A percentile compares a stretch with the other conserved stretches of the same genome.
phyloP scores from a whole-genome alignment of 768 basidiomycete species.

The Termitomyces eurrhizus region DNA sequence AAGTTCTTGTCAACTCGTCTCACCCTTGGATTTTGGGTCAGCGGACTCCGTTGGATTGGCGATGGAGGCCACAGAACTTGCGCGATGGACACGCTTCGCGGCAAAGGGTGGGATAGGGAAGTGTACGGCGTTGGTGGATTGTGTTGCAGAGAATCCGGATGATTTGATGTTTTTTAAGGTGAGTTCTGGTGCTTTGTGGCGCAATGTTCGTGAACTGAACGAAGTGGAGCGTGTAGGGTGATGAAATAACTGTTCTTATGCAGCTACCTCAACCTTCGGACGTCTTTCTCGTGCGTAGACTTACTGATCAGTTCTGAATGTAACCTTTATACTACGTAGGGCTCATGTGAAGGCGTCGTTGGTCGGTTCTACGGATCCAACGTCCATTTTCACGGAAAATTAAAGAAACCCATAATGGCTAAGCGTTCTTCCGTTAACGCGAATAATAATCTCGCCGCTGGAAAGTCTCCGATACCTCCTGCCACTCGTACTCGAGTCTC shows the following conservation, averaged over 20 bases:
- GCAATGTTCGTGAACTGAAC: background rate
- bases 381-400: slow-evolving; percentile 67
- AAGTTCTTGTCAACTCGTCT: background rate
- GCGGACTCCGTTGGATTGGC: background rate
- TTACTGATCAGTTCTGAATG: background rate
- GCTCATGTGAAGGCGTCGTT: slow-evolving; percentile 85
- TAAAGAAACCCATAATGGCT: slow-evolving; percentile 79
- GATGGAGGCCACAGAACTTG: slow-evolving; percentile 71
- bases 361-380: slow-evolving; percentile 63
- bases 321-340: slow-evolving; percentile 36
- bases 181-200: slow-evolving; percentile 18
- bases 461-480: slow-evolving; percentile 19
- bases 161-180: slow-evolving; percentile 90
- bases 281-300: slow-evolving; percentile 55
- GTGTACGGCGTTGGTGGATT: slow-evolving; percentile 71
- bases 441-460: background rate
- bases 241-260: slow-evolving; percentile 76
- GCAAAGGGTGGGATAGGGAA: slow-evolving; percentile 82
- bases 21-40: background rate
- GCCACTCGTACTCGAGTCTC: slow-evolving; percentile 8
- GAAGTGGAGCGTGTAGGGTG: slow-evolving; percentile 45
- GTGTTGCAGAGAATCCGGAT: slow-evolving; percentile 65
- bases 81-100: slow-evolving; percentile 82
- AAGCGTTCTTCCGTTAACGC: slow-evolving; percentile 49
- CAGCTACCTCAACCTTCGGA: slow-evolving; percentile 54